Conservation (phyloP, 2,329 filamentous ascomycete species). For the Fusarium keratoplasticum region DNA sequence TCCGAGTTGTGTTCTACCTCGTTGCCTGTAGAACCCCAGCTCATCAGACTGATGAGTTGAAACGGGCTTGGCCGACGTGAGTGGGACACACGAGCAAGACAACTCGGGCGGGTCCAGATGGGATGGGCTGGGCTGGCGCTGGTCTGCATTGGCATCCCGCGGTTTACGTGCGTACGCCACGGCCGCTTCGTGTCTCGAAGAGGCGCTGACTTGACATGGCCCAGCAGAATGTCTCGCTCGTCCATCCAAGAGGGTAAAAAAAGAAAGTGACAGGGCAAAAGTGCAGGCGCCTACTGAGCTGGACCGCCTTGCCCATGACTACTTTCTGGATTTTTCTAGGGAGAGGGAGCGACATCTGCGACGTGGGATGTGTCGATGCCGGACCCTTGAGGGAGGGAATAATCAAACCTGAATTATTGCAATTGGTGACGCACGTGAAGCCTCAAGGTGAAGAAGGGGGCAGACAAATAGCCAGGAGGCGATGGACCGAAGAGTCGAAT, state of each 20-base stretch:
- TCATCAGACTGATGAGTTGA: not conserved
- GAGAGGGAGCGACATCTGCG: not conserved
- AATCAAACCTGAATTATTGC: slow-evolving; percentile 21
- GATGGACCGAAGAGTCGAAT: not conserved
- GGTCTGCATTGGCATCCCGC: slow-evolving; percentile 18
- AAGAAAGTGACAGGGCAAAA: not conserved
- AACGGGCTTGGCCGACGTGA: slow-evolving; percentile 24
- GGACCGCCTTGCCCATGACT: slow-evolving; percentile 2
- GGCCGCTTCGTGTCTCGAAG: slow-evolving; percentile 18
- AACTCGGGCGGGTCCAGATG: slow-evolving; percentile 10
- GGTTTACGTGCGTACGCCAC: slow-evolving; percentile 25
- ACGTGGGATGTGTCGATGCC: not conserved
- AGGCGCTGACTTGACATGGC: slow-evolving; percentile 22
- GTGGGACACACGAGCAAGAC: slow-evolving; percentile 11
- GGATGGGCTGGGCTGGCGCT: not conserved
- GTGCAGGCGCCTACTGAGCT: slow-evolving; percentile 2
- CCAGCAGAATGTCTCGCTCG: not conserved
- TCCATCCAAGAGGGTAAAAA: not conserved
- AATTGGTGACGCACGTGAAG: not conserved
- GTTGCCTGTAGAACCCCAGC: not conserved
- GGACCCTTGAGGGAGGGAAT: not conserved
- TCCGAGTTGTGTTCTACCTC: not conserved
- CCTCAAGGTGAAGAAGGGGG: not conserved
- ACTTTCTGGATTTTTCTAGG: not conserved
- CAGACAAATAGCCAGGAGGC: slow-evolving; percentile 1